A percentile compares a stretch with the other conserved stretches of the same genome.
Conservation (phyloP, 371 early-diverging fungal species). For the Mucor velutinosus region DNA sequence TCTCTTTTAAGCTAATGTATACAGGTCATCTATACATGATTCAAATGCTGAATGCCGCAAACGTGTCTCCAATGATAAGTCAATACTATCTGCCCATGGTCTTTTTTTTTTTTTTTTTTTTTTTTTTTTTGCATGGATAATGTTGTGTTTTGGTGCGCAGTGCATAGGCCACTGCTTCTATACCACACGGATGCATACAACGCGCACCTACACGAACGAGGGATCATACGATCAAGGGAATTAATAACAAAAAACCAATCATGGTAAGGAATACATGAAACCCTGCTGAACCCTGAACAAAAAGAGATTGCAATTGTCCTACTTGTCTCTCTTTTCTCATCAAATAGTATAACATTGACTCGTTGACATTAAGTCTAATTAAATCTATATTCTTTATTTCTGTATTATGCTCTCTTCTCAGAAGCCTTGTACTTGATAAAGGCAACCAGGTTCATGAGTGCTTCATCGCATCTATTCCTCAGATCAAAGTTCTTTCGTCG, state of each 20-base stretch:
- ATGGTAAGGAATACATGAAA: neutral
- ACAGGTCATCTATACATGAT: no score
- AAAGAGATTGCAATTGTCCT: neutral
- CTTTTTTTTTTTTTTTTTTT: no score
- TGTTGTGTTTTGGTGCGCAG: no score
- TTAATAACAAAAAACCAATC: neutral
- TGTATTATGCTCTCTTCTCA: conserved; percentile 29
- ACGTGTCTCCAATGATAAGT: no score
- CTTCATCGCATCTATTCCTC: conserved; percentile 83
- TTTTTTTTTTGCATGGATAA: no score
- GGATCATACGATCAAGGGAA: conserved; percentile 1
- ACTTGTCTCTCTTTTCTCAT: neutral
- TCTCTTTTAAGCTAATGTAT: no score
- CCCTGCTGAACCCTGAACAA: conserved; percentile 17
- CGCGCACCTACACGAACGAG: neutral
- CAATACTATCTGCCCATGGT: no score
- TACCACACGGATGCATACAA: no score
- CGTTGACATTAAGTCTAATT: neutral
- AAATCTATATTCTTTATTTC: conserved; percentile 1
- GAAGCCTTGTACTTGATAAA: conserved; percentile 85
- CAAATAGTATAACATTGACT: neutral
- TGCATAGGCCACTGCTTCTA: no score
- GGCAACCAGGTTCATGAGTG: conserved; percentile 74
- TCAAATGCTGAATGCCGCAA: no score
- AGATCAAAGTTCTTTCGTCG: conserved; percentile 70